phyloP scores from a whole-genome alignment of 139 green algal genomes.

The Volvox reticuliferus region DNA sequence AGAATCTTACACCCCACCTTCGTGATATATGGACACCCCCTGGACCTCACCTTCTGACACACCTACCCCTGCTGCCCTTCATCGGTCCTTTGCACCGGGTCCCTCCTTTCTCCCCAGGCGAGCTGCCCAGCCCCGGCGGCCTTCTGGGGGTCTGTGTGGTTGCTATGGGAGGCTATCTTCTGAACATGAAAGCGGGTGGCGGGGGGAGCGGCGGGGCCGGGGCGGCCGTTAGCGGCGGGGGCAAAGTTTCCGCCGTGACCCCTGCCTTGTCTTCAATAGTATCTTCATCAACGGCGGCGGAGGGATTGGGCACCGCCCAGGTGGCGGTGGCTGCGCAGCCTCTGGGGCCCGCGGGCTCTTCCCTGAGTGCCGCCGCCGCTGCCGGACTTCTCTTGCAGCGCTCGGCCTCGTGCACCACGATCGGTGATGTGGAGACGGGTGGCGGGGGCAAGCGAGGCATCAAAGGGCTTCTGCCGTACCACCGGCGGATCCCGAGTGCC shows the following conservation, averaged over 20 bases:
- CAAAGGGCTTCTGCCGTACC: background rate
- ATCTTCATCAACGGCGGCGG: background rate
- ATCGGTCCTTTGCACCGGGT: too few relatives aligned
- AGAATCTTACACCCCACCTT: too few relatives aligned
- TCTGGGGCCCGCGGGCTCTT: background rate
- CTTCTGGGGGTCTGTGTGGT: conserved; percentile 61
- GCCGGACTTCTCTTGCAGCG: conserved; percentile 25
- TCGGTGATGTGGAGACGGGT: background rate
- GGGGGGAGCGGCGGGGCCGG: background rate
- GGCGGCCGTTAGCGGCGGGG: background rate
- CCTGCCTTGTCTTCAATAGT: background rate
- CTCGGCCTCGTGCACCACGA: background rate
- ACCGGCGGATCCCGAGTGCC: background rate
- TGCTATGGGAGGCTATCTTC: conserved; percentile 58
- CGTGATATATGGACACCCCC: too few relatives aligned
- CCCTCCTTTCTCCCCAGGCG: conserved; percentile 21
- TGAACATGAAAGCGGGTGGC: conserved; percentile 38
- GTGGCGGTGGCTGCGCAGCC: background rate
- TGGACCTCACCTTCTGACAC: too few relatives aligned
- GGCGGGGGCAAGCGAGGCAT: background rate
- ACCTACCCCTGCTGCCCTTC: too few relatives aligned
- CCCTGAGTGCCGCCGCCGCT: background rate
- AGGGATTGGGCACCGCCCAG: background rate
- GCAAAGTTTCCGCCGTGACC: background rate
- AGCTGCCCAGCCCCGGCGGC: conserved; percentile 41